Percentiles rank a stretch among this genome's conserved stretches.
phyloP scores from a whole-genome alignment of 768 basidiomycete species.

The Russula sp. region DNA sequence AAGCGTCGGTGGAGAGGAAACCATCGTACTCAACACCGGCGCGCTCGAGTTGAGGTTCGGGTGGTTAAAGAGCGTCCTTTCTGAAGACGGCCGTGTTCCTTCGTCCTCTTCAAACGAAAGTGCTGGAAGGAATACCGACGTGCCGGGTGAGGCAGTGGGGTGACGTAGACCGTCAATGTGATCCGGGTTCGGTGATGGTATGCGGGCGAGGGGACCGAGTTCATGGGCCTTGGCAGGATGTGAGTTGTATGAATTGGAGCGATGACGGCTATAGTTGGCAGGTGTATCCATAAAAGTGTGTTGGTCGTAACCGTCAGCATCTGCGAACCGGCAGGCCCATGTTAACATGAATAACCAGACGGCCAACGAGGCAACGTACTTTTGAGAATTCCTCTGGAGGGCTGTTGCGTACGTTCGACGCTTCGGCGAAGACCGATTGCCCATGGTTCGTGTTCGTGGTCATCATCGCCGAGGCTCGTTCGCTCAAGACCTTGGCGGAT shows the following conservation, averaged over 20 bases:
- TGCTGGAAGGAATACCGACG: conserved; percentile 43
- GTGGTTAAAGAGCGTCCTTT: conserved; percentile 65
- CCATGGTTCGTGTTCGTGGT: conserved; percentile 67
- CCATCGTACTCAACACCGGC: conserved; percentile 67
- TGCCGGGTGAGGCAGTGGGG: conserved; percentile 26
- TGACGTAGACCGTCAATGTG: conserved; percentile 86
- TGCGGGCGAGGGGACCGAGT: conserved; percentile 71
- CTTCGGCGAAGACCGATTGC: conserved; percentile 68
- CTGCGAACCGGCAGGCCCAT: conserved; percentile 33
- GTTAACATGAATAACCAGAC: not conserved
- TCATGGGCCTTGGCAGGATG: conserved; percentile 46
- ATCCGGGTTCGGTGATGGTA: conserved; percentile 79
- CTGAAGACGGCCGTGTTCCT: conserved; percentile 36
- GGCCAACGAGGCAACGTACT: conserved; percentile 38
- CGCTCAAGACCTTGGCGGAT: conserved; percentile 57
- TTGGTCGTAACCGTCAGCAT: conserved; percentile 66
- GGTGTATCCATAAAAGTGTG: conserved; percentile 43
- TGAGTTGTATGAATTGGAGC: conserved; percentile 80
- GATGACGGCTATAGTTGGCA: conserved; percentile 44
- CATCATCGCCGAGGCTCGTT: conserved; percentile 46
- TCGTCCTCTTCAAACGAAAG: conserved; percentile 46
- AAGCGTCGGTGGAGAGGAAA: conserved; percentile 45
- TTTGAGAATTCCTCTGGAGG: conserved; percentile 86
- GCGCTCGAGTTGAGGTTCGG: conserved; percentile 77
- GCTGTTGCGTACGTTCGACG: conserved; percentile 57